These are phyloP conservation scores for Macadamia tetraphylla DNA, from an alignment of 164 flowering plant genomes.

Conservation along the genomic window DNA sequence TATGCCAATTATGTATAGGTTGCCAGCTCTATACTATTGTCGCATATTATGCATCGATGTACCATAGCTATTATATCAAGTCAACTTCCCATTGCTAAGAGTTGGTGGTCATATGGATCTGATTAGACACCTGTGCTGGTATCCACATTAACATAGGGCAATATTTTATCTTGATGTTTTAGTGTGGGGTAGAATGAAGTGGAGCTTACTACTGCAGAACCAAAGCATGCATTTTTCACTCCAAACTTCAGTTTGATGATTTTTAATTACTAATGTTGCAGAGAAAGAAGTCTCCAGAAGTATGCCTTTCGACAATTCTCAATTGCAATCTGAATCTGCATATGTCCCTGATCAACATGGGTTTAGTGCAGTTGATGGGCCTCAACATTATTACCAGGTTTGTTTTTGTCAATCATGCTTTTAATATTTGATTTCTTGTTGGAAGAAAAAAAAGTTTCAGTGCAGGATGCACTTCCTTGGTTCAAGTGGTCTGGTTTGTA, in stretches of 20 bases:
- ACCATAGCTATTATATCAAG: no score
- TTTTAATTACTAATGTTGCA: constrained; percentile 21
- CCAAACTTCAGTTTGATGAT: constrained; percentile 3
- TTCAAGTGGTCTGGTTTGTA: not conserved
- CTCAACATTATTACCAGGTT: constrained; percentile 65
- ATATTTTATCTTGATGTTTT: no score
- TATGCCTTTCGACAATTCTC: constrained; percentile 29
- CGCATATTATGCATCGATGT: no score
- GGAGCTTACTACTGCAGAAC: not conserved
- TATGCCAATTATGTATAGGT: no score
- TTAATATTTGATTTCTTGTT: not conserved
- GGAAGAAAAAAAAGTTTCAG: not conserved
- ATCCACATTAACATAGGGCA: no score
- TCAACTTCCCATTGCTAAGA: no score
- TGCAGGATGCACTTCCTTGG: not conserved
- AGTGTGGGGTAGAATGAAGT: not conserved
- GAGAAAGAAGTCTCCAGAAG: constrained; percentile 37
- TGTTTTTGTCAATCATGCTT: not conserved
- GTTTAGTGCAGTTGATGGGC: constrained; percentile 24
- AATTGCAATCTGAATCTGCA: constrained; percentile 25
- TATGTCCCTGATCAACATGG: constrained; percentile 39
- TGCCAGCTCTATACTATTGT: no score
- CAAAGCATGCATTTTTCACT: not conserved
- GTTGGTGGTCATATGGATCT: no score
- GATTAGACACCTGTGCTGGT: no score